These are phyloP conservation scores for Hansenula lynferdii DNA, from an alignment of 1,139 yeast genomes.

Conservation along the genomic window DNA sequence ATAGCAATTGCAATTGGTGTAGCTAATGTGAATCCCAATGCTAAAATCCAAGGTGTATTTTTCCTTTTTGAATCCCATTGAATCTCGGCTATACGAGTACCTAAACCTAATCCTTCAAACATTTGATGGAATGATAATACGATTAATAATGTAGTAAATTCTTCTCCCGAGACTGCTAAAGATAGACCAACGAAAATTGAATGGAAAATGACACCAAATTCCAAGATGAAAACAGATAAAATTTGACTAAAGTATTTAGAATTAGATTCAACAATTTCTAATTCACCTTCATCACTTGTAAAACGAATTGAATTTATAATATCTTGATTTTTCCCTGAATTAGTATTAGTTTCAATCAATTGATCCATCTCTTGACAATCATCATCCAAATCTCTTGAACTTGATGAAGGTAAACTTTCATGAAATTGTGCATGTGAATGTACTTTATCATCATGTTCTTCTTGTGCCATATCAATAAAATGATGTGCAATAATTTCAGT, in stretches of 20 bases:
- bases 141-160: constrained; percentile 61
- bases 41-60: constrained; percentile 61
- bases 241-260: no score
- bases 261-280: no score
- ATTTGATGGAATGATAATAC: constrained; percentile 79
- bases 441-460: no score
- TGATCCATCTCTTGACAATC: constrained; percentile 5
- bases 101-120: constrained; percentile 89
- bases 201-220: constrained; percentile 68
- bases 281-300: neutral
- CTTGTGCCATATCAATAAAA: no score
- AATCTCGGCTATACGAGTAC: constrained; percentile 75
- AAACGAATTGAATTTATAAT: neutral
- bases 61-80: constrained; percentile 46
- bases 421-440: no score
- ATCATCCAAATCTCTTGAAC: constrained; percentile 10
- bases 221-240: constrained; percentile 50
- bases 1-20: constrained; percentile 85
- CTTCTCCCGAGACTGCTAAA: constrained; percentile 61
- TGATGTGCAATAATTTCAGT: constrained; percentile 23
- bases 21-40: constrained; percentile 56
- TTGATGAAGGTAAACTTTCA: no score
- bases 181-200: constrained; percentile 66
- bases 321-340: neutral
- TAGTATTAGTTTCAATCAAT: constrained; percentile 5